Evolutionary conservation across 305 asterid genomes (phyloP).

Genomic region (Solanum hybrid): DNA sequence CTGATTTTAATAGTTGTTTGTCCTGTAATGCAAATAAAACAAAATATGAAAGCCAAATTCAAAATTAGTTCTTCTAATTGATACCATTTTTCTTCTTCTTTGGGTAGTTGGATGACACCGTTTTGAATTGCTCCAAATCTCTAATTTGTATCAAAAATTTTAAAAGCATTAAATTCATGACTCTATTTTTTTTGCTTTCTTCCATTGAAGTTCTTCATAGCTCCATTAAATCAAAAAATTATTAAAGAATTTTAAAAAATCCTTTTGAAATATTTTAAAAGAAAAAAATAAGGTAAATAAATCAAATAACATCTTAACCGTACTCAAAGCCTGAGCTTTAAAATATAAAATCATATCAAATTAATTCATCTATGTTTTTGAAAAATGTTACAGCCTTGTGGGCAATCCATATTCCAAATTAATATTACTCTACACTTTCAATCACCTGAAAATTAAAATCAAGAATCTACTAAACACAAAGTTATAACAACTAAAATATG

Average conservation of each 20-base stretch:
- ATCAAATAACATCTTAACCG: neutral
- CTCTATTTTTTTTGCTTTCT: no score
- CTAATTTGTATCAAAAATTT: no score
- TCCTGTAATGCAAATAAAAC: no score
- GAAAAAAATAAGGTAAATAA: no score
- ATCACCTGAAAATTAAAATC: neutral
- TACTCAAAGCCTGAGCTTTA: neutral
- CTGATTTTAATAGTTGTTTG: neutral
- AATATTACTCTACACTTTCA: neutral
- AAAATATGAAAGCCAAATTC: no score
- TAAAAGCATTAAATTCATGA: no score
- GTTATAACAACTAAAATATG: neutral
- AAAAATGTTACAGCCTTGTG: neutral
- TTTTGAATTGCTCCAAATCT: no score
- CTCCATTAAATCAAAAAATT: no score
- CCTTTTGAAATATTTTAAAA: neutral
- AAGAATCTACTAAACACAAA: neutral
- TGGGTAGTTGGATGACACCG: no score
- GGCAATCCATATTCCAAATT: neutral
- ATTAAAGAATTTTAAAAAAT: neutral
- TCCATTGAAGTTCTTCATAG: no score
- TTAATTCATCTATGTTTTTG: neutral
- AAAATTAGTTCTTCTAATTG: no score
- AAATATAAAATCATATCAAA: neutral
- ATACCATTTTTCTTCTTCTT: no score